Conservation (phyloP, 345 rosid species). For the Boechera stricta region DNA sequence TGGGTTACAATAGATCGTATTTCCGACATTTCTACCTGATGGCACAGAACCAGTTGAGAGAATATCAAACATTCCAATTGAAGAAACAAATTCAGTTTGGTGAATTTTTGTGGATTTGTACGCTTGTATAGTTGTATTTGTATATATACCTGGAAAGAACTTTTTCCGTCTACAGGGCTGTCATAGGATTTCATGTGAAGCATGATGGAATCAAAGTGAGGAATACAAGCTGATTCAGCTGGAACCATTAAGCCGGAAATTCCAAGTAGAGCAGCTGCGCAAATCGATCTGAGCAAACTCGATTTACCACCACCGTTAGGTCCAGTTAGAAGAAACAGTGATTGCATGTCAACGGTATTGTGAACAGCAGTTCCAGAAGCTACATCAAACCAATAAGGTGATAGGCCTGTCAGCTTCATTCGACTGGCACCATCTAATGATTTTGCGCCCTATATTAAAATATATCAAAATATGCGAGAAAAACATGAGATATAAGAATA, state of each 20-base stretch:
- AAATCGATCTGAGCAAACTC: conserved; percentile 91
- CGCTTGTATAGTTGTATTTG: neutral
- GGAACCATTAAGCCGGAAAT: conserved; percentile 96
- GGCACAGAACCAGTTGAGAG: conserved; percentile 11
- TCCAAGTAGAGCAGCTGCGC: conserved; percentile 92
- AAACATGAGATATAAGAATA: conserved; percentile 21
- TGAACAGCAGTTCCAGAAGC: conserved; percentile 85
- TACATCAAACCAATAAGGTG: conserved; percentile 93
- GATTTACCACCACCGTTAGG: conserved; percentile 99
- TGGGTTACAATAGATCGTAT: conserved; percentile 73
- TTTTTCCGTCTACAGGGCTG: conserved; percentile 96
- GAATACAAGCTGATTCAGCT: conserved; percentile 83
- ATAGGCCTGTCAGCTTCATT: conserved; percentile 75
- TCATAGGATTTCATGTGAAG: conserved; percentile 99
- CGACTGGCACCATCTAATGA: conserved; percentile 46
- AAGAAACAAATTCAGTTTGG: conserved; percentile 25
- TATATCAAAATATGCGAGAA: conserved; percentile 9
- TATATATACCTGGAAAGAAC: conserved; percentile 86
- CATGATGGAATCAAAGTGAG: conserved; percentile 89
- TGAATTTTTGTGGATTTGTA: neutral
- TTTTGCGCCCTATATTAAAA: conserved; percentile 52
- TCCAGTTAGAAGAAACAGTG: conserved; percentile 86
- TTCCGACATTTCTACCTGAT: conserved; percentile 97
- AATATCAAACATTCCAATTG: conserved; percentile 9
- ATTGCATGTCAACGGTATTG: conserved; percentile 85